Evolutionary conservation across 345 rosid genomes (phyloP).

Genomic region (Draba incana): DNA sequence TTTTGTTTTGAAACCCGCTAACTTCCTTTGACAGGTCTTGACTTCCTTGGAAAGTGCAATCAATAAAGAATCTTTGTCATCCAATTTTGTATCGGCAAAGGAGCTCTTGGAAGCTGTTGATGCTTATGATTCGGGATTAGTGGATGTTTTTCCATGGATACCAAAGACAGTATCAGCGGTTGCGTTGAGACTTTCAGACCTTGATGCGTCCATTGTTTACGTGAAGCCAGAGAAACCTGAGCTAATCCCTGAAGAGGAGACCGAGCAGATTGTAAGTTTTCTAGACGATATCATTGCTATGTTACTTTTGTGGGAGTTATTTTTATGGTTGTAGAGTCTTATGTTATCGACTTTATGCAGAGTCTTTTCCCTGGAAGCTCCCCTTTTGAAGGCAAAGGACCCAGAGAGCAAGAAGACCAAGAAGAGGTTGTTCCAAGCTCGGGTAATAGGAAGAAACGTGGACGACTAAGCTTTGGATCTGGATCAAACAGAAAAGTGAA

Average conservation of each 20-base stretch:
- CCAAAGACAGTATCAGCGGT: conserved; percentile 87
- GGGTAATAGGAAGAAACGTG: conserved; percentile 54
- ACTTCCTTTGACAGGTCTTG: conserved; percentile 55
- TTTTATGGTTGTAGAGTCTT: conserved; percentile 11
- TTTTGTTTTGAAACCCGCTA: not conserved
- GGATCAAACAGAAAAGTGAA: conserved; percentile 56
- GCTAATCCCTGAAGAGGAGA: conserved; percentile 48
- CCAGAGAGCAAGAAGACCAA: conserved; percentile 49
- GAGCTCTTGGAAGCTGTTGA: conserved; percentile 62
- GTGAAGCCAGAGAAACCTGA: conserved; percentile 62
- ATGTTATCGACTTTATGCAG: conserved; percentile 49
- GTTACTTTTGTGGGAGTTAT: not conserved
- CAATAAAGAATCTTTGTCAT: conserved; percentile 61
- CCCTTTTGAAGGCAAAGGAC: conserved; percentile 55
- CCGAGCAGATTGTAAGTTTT: conserved; percentile 61
- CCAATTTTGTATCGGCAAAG: conserved; percentile 67
- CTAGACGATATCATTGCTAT: conserved; percentile 16
- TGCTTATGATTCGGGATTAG: conserved; percentile 43
- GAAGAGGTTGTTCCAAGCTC: conserved; percentile 45
- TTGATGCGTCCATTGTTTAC: conserved; percentile 66
- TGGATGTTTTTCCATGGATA: conserved; percentile 90
- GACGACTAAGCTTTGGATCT: conserved; percentile 58
- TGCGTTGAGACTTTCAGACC: conserved; percentile 83
- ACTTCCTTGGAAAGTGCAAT: conserved; percentile 75
- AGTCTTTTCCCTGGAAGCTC: conserved; percentile 54